Percentiles rank a stretch among this genome's conserved stretches.
Conservation (phyloP, 2,329 filamentous ascomycete species). For the Neophaeococcomyces mojaviensis region DNA sequence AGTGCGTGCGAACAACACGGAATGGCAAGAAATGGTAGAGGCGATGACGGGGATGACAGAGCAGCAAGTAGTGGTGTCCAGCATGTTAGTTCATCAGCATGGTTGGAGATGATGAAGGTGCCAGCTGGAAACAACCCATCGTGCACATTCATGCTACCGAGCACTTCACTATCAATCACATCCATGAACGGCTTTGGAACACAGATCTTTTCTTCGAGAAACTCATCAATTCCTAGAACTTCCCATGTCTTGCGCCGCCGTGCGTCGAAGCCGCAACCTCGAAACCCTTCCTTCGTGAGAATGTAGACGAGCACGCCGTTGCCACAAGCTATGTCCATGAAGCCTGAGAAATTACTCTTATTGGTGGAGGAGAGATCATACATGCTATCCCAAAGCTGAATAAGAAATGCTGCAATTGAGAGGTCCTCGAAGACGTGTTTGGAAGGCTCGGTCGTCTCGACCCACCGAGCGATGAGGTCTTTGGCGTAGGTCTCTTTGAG, state of each 20-base stretch:
- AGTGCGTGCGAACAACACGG: slow-evolving; percentile 92
- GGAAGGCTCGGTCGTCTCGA: slow-evolving; percentile 73
- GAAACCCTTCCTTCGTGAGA: slow-evolving; percentile 70
- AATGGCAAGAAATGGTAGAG: slow-evolving; percentile 80
- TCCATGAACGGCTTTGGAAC: slow-evolving; percentile 47
- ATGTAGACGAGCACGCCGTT: slow-evolving; percentile 87
- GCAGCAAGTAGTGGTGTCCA: slow-evolving; percentile 89
- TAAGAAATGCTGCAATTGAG: slow-evolving; percentile 80
- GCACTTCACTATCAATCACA: slow-evolving; percentile 11
- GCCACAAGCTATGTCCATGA: slow-evolving; percentile 92
- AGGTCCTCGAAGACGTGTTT: slow-evolving; percentile 97
- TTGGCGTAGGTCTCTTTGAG: slow-evolving; percentile 75
- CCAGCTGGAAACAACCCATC: slow-evolving; percentile 60
- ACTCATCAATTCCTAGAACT: slow-evolving; percentile 51
- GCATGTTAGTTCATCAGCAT: slow-evolving; percentile 89
- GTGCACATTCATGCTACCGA: slow-evolving; percentile 20
- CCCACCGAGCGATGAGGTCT: slow-evolving; percentile 65
- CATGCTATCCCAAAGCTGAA: slow-evolving; percentile 85
- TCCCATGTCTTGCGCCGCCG: slow-evolving; percentile 76
- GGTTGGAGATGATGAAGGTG: slow-evolving; percentile 94
- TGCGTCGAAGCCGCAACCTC: slow-evolving; percentile 87
- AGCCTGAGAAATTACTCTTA: slow-evolving; percentile 61
- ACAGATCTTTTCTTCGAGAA: slow-evolving; percentile 53
- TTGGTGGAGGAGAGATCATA: slow-evolving; percentile 43
- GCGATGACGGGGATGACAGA: slow-evolving; percentile 45